Evolutionary conservation across 306 rosid genomes (phyloP), one percentile per base, ranked within the genome.

Genomic region (Comarum palustre): DNA sequence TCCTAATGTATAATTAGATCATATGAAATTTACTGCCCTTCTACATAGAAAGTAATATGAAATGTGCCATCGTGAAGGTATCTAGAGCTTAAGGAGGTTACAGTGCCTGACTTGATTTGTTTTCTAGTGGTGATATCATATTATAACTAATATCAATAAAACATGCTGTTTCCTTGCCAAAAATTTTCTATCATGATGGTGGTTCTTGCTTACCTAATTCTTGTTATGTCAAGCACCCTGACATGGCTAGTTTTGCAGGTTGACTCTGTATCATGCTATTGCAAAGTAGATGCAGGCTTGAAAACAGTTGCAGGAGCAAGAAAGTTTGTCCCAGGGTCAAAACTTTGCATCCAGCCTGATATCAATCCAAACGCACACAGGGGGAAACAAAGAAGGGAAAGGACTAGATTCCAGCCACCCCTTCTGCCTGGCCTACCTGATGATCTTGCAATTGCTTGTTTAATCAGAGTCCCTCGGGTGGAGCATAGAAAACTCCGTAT

Each of bases 361-460:
- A 91, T 92, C 80, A 90, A 95, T 81, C 97, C 99, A 4, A 88
- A 90, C 73, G 96, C 97, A 8, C 99, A 92, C 77, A 86, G 61
- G 86, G 90, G 83, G 68, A 92, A 90, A 86, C 86, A 67, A 22
- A 90, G 99, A 8, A 77, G 90, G 81, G 99, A 95, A 77, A 91
- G 84, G 83, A 88, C 93, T 41, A 82, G 96, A 73, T 81, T 88
- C 81, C 99, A 95, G 82, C 93, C 97, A 73, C 97, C 99, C 60
- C 92, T 95, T 48, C 82, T 95, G 66, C 97, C 99, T 1, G 99
- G 99, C 74, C 96, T 95, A 75, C 99, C 99, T 5, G 99, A 95
- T 61, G 99, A 95, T 86, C 99, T 95, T 73, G 99, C 99, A 25
- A 90, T 95, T 65, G 97, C 99, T 75, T 95, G 99, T 78, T 85